A percentile compares a stretch with the other conserved stretches of the same genome.
phyloP scores from a whole-genome alignment of 805 yeast genomes.

The Nakazawaea populi region DNA sequence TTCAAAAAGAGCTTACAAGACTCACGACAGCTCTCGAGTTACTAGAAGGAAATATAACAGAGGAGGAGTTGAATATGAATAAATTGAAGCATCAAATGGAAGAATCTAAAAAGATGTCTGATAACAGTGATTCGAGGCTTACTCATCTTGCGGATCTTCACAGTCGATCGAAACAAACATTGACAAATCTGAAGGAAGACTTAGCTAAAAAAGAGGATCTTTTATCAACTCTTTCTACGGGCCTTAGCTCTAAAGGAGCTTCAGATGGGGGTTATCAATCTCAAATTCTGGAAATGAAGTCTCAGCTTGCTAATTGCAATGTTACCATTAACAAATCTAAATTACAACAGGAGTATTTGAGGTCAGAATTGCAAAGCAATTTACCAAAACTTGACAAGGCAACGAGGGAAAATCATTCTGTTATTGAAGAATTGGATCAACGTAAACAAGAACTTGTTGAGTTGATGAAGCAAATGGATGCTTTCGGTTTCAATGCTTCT shows the following conservation, averaged over 20 bases:
- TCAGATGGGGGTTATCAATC: constrained; percentile 71
- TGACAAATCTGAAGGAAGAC: constrained; percentile 39
- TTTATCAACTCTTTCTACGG: constrained; percentile 76
- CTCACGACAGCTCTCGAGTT: constrained; percentile 58
- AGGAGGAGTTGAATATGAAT: constrained; percentile 36
- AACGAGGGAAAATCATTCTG: constrained; percentile 34
- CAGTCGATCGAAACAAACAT: constrained; percentile 33
- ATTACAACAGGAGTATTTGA: constrained; percentile 52
- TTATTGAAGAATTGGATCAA: constrained; percentile 36
- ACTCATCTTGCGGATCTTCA: constrained; percentile 39
- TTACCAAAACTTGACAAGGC: constrained; percentile 50
- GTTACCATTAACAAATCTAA: constrained; percentile 54
- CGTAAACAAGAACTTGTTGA: constrained; percentile 31
- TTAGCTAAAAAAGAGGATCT: constrained; percentile 67
- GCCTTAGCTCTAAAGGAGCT: constrained; percentile 80
- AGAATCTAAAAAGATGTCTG: constrained; percentile 27
- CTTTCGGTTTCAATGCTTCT: constrained; percentile 53
- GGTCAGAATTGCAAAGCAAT: constrained; percentile 39
- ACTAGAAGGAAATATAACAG: constrained; percentile 48
- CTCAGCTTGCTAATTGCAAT: constrained; percentile 43
- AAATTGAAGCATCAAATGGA: constrained; percentile 27
- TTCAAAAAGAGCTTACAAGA: constrained; percentile 63
- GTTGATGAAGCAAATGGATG: constrained; percentile 36
- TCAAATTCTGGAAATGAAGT: constrained; percentile 62
- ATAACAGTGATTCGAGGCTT: constrained; percentile 31